phyloP scores from a whole-genome alignment of 495 filamentous ascomycete genomes.

The Penicillium maclennaniae region DNA sequence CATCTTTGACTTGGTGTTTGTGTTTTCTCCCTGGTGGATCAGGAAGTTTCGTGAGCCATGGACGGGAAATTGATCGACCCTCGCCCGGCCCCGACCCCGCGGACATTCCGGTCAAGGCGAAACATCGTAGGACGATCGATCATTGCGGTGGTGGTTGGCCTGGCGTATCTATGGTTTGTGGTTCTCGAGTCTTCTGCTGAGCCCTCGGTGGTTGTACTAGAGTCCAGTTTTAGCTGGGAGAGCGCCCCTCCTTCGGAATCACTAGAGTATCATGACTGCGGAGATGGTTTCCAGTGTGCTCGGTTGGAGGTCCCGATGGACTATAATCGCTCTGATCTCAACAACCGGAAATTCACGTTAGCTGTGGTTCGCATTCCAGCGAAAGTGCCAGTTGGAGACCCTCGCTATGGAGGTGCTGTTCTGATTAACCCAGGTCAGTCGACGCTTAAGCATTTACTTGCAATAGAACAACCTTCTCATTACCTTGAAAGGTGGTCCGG shows the following conservation, averaged over 20 bases:
- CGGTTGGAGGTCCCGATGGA: slow-evolving; percentile 57
- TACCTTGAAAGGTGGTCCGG: slow-evolving; percentile 42
- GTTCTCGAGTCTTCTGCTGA: neutral
- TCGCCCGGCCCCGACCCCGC: neutral
- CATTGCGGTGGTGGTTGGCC: neutral
- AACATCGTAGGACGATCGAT: neutral
- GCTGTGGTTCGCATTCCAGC: slow-evolving; percentile 51
- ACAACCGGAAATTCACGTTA: slow-evolving; percentile 40
- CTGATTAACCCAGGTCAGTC: slow-evolving; percentile 46
- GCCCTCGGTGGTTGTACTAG: neutral
- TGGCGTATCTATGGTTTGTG: neutral
- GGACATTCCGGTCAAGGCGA: neutral
- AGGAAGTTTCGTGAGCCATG: slow-evolving; percentile 8
- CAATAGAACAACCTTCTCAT: no score
- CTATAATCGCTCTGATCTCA: slow-evolving; percentile 39
- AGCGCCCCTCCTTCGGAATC: slow-evolving; percentile 27
- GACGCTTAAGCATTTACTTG: no score
- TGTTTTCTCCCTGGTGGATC: neutral
- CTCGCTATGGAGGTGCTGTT: slow-evolving; percentile 43
- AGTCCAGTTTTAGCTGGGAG: slow-evolving; percentile 25
- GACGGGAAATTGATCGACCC: slow-evolving; percentile 6
- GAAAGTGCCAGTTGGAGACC: slow-evolving; percentile 39
- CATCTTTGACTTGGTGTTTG: neutral
- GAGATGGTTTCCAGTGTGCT: slow-evolving; percentile 49
- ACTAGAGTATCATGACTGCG: slow-evolving; percentile 39